phyloP scores from a whole-genome alignment of 108 stramenopile genomes.

The Aurantiochytrium sp. region DNA sequence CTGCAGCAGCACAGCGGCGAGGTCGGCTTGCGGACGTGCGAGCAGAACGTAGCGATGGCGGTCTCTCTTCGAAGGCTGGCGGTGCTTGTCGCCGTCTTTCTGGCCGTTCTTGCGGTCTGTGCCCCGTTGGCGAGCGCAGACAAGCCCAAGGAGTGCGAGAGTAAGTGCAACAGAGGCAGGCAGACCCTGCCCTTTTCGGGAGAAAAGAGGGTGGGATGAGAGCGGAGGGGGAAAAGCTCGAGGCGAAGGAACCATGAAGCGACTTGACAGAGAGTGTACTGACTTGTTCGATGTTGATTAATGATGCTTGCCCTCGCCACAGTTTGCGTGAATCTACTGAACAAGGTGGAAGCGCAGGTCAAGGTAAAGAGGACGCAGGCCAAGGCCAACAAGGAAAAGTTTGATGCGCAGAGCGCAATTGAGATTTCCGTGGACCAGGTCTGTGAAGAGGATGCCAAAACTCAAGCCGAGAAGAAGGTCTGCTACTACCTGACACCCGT shows the following conservation, averaged over 20 bases:
- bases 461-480: conserved; percentile 76
- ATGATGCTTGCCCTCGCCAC: not conserved
- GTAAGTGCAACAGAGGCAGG: not conserved
- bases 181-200: too few relatives aligned
- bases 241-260: too few relatives aligned
- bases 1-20: too few relatives aligned
- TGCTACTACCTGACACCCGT: conserved; percentile 97
- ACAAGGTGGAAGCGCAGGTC: conserved; percentile 30
- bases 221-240: too few relatives aligned
- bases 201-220: too few relatives aligned
- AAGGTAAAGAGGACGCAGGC: conserved; percentile 26
- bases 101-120: not conserved
- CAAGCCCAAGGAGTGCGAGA: conserved; percentile 7
- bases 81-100: not conserved
- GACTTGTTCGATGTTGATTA: too few relatives aligned
- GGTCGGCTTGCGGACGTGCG: too few relatives aligned
- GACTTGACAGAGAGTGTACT: too few relatives aligned
- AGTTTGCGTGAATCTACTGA: conserved; percentile 47
- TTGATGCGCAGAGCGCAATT: conserved; percentile 40
- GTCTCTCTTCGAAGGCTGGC: too few relatives aligned
- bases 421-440: conserved; percentile 34
- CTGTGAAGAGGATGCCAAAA: conserved; percentile 10
- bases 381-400: conserved; percentile 32
- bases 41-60: too few relatives aligned
- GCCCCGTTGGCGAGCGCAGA: not conserved